Conservation (phyloP, 208 protist genomes). For the Leishmania martiniquensis region DNA sequence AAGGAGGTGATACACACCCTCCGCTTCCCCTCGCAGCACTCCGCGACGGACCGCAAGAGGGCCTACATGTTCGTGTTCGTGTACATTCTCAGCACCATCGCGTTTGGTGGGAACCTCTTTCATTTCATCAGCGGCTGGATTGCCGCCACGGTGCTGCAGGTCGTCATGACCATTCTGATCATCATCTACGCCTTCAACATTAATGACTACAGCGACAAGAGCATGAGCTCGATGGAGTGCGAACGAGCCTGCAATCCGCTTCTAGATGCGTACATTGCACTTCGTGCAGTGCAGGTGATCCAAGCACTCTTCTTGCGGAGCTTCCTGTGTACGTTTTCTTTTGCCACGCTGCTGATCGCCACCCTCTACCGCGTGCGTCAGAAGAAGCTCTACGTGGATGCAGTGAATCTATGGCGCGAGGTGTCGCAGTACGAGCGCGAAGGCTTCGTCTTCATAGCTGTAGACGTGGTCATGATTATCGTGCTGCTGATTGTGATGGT, state of each 20-base stretch:
- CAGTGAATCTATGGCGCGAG: conserved; percentile 80
- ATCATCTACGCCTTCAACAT: conserved; percentile 84
- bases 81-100: conserved; percentile 59
- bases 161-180: conserved; percentile 70
- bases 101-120: conserved; percentile 57
- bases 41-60: conserved; percentile 75
- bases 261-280: conserved; percentile 66
- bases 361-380: conserved; percentile 53
- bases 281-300: conserved; percentile 68
- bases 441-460: conserved; percentile 59
- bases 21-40: conserved; percentile 61
- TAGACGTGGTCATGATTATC: conserved; percentile 66
- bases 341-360: conserved; percentile 38
- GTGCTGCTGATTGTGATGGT: conserved; percentile 65
- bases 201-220: conserved; percentile 81
- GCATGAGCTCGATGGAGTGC: conserved; percentile 76
- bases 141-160: conserved; percentile 52
- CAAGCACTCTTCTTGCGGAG: conserved; percentile 55
- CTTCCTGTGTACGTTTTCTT: conserved; percentile 47
- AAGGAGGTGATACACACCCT: conserved; percentile 76
- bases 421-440: conserved; percentile 62
- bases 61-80: conserved; percentile 83
- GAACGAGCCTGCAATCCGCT: conserved; percentile 82
- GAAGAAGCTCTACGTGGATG: conserved; percentile 71
- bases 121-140: conserved; percentile 87